Evolutionary conservation across 2,329 filamentous ascomycete species (phyloP).

Genomic region (Cercospora canescens): DNA sequence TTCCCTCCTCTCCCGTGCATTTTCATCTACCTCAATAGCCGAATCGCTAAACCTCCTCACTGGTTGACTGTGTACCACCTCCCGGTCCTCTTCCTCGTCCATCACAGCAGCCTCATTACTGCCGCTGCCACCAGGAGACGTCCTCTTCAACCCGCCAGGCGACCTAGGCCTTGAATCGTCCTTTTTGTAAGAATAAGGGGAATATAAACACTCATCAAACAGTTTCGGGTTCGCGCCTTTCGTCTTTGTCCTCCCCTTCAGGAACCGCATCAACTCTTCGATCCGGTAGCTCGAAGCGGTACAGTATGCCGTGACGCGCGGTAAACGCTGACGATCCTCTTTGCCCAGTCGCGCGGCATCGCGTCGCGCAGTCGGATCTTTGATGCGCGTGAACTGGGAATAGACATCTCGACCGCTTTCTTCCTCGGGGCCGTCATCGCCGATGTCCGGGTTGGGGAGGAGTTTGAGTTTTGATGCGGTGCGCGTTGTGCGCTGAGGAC

Average conservation of each 20-base stretch:
- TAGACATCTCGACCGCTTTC: constrained; percentile 95
- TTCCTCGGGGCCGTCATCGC: constrained; percentile 74
- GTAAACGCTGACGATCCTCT: constrained; percentile 82
- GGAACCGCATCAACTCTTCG: constrained; percentile 83
- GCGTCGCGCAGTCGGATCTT: constrained; percentile 87
- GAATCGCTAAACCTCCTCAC: constrained; percentile 73
- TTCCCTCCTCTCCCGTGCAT: constrained; percentile 36
- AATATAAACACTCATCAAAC: constrained; percentile 97
- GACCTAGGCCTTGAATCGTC: constrained; percentile 32
- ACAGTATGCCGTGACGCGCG: constrained; percentile 93
- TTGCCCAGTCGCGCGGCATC: constrained; percentile 93
- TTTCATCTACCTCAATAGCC: constrained; percentile 65
- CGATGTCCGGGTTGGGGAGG: constrained; percentile 85
- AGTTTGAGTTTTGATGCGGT: constrained; percentile 96
- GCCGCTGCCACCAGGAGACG: constrained; percentile 13
- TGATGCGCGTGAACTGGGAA: constrained; percentile 95
- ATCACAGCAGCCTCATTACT: constrained; percentile 8
- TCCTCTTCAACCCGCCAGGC: constrained; percentile 24
- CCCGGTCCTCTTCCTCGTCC: constrained; percentile 22
- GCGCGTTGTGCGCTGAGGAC: constrained; percentile 91
- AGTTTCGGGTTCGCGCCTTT: constrained; percentile 83
- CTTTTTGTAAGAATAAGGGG: constrained; percentile 76
- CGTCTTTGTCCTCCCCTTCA: constrained; percentile 79
- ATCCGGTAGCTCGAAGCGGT: constrained; percentile 90
- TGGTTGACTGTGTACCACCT: constrained; percentile 34